Conservation (phyloP, 805 yeast species). For the Candida piceae region DNA sequence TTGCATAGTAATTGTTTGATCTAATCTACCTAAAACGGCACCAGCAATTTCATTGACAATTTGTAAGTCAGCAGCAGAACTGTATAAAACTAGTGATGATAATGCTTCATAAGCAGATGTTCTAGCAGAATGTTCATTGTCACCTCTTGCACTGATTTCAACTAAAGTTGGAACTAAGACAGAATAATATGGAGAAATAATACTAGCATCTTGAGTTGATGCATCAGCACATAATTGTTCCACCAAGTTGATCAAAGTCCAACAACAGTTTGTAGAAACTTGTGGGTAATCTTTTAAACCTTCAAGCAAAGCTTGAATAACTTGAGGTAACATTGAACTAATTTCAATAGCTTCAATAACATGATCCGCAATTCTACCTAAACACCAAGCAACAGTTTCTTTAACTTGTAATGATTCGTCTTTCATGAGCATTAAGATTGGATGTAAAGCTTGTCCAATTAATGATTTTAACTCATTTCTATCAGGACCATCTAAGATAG, state of each 20-base stretch:
- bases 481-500: constrained; percentile 92
- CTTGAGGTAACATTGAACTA: constrained; percentile 58
- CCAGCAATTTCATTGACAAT: constrained; percentile 69
- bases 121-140: constrained; percentile 82
- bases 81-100: constrained; percentile 70
- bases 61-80: constrained; percentile 66
- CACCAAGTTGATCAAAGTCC: constrained; percentile 89
- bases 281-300: constrained; percentile 93
- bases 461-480: constrained; percentile 59
- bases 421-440: constrained; percentile 66
- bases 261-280: constrained; percentile 94
- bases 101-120: constrained; percentile 97
- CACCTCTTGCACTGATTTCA: constrained; percentile 61
- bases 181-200: constrained; percentile 70
- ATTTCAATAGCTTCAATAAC: constrained; percentile 72
- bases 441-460: constrained; percentile 76
- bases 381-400: constrained; percentile 98
- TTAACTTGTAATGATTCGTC: constrained; percentile 82
- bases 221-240: constrained; percentile 71
- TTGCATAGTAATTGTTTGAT: constrained; percentile 60
- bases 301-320: constrained; percentile 63
- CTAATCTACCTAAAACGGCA: constrained; percentile 68
- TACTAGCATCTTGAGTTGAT: constrained; percentile 44
- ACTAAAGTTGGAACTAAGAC: constrained; percentile 65
- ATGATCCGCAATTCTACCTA: constrained; percentile 91